These are phyloP conservation scores for Rhododendron griersonianum DNA, from an alignment of 148 eudicot genomes.

Conservation along the genomic window DNA sequence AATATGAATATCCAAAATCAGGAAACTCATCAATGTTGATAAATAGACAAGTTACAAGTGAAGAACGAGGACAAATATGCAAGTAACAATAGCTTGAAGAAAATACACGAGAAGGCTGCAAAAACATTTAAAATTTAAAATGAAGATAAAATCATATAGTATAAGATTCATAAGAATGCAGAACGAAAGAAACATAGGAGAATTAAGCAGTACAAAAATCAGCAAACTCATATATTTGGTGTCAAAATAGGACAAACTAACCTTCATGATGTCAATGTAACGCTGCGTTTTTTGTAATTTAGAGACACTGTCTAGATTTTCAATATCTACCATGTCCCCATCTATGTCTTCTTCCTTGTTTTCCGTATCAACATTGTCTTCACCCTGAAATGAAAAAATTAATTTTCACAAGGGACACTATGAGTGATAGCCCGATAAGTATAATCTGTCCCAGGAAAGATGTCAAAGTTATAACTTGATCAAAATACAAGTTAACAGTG, in stretches of 20 bases:
- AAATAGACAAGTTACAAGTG: background rate
- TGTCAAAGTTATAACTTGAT: background rate
- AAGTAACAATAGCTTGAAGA: background rate
- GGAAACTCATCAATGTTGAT: background rate
- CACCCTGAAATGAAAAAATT: slow-evolving; percentile 43
- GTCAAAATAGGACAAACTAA: slow-evolving; percentile 20
- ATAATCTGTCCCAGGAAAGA: background rate
- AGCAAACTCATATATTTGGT: background rate
- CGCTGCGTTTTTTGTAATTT: slow-evolving; percentile 84
- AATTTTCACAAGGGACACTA: background rate
- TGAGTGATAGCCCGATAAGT: background rate
- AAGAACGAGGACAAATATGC: background rate
- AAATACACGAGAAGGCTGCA: background rate
- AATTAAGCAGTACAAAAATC: background rate
- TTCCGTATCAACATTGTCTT: slow-evolving; percentile 46
- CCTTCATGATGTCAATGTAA: slow-evolving; percentile 83
- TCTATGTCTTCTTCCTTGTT: slow-evolving; percentile 85
- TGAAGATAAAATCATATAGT: background rate
- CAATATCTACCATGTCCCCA: slow-evolving; percentile 82
- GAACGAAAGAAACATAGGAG: background rate
- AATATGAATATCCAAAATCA: background rate
- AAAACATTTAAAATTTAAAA: background rate
- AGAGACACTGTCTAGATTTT: slow-evolving; percentile 78
- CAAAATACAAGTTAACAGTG: background rate
- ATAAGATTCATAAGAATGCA: background rate